These are phyloP conservation scores for Leucocoprinus sp. DNA, from an alignment of 768 basidiomycete species.

Conservation along the genomic window DNA sequence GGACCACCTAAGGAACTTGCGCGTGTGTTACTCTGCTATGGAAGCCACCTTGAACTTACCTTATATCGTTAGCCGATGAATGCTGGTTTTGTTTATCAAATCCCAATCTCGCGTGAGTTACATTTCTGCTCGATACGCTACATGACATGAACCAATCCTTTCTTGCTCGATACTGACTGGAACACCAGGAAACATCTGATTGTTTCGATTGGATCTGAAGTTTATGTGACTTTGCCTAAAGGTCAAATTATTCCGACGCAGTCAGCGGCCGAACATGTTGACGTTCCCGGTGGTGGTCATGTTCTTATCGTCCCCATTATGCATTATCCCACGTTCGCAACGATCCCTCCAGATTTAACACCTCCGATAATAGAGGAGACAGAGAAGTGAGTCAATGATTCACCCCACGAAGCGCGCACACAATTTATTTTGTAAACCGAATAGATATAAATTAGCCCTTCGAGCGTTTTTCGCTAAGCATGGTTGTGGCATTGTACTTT, in stretches of 20 bases:
- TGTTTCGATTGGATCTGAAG: conserved; percentile 86
- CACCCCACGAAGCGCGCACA: neutral
- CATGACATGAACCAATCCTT: neutral
- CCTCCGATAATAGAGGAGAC: conserved; percentile 75
- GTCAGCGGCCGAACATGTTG: conserved; percentile 34
- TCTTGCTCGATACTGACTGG: conserved; percentile 9
- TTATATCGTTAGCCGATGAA: conserved; percentile 57
- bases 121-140: neutral
- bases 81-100: conserved; percentile 99
- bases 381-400: conserved; percentile 40
- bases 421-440: conserved; percentile 1
- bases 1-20: conserved; percentile 71
- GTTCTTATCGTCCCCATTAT: conserved; percentile 90
- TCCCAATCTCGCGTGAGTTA: conserved; percentile 73
- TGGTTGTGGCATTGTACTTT: conserved; percentile 62
- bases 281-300: conserved; percentile 93
- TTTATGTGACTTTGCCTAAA: conserved; percentile 93
- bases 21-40: conserved; percentile 43
- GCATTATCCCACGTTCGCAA: conserved; percentile 82
- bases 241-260: conserved; percentile 89
- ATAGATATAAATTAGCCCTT: conserved; percentile 75
- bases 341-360: conserved; percentile 73
- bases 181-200: conserved; percentile 82
- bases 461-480: conserved; percentile 64
- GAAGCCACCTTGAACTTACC: no score